Conservation (phyloP, 345 rosid species). For the Gossypium rotundifolium region DNA sequence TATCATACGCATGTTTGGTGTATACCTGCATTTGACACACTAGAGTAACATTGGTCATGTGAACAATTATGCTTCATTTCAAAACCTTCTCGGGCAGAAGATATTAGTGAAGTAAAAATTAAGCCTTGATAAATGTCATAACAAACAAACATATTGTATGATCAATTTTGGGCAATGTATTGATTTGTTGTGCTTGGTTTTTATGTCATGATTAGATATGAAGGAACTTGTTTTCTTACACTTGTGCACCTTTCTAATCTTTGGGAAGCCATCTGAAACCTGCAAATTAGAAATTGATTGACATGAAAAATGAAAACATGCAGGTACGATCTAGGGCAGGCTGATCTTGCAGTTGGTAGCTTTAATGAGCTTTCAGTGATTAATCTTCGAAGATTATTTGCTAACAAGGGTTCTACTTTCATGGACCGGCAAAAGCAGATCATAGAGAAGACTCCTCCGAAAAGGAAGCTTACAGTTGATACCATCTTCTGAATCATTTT, state of each 20-base stretch:
- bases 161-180: background rate
- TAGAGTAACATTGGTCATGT: background rate
- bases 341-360: conserved; percentile 79
- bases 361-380: conserved; percentile 87
- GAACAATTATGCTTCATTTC: background rate
- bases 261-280: background rate
- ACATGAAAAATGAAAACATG: conserved; percentile 7
- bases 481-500: conserved; percentile 58
- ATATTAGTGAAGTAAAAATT: background rate
- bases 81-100: background rate
- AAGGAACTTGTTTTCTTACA: background rate
- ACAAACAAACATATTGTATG: background rate
- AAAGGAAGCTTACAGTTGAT: conserved; percentile 76
- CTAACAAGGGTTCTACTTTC: conserved; percentile 80
- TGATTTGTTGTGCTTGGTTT: background rate
- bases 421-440: conserved; percentile 88
- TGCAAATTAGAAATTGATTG: background rate
- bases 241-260: background rate
- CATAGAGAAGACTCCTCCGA: conserved; percentile 63
- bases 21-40: background rate
- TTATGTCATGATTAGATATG: background rate
- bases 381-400: conserved; percentile 80
- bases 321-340: conserved; percentile 93
- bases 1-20: background rate
- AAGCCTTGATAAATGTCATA: background rate